Evolutionary conservation across 768 basidiomycete species (phyloP).

Genomic region (Porpolomopsis calyptriformis): DNA sequence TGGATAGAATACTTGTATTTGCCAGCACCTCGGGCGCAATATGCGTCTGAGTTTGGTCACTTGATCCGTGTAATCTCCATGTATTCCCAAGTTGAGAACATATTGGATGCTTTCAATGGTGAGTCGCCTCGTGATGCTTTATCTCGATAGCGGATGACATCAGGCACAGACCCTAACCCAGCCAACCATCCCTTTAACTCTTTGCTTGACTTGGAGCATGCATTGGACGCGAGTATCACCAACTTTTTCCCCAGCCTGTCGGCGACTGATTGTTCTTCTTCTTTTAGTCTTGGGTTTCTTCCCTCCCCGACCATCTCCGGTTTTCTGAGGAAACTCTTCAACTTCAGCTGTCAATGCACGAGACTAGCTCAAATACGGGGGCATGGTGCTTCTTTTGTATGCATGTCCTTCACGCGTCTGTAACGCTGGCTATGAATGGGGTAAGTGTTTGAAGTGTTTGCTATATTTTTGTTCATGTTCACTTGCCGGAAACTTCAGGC

Average conservation of each 20-base stretch:
- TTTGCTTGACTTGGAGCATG: conserved; percentile 33
- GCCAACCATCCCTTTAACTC: conserved; percentile 25
- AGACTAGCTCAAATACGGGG: conserved; percentile 66
- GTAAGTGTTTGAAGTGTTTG: conserved; percentile 31
- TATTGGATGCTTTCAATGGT: conserved; percentile 44
- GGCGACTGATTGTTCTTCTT: conserved; percentile 1
- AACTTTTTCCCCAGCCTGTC: conserved; percentile 1
- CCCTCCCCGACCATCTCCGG: conserved; percentile 60
- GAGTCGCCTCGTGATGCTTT: conserved; percentile 13
- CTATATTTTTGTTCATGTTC: not conserved
- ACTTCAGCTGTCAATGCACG: conserved; percentile 66
- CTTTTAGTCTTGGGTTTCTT: conserved; percentile 49
- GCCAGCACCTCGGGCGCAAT: conserved; percentile 47
- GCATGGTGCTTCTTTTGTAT: conserved; percentile 76
- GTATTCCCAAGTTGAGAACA: conserved; percentile 48
- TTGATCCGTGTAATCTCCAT: conserved; percentile 60
- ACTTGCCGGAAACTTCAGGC: conserved; percentile 20
- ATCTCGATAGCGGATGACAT: not conserved
- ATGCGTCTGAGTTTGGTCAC: conserved; percentile 67
- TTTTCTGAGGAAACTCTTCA: conserved; percentile 61
- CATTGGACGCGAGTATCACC: conserved; percentile 30
- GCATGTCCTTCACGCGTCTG: conserved; percentile 64
- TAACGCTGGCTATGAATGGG: conserved; percentile 49
- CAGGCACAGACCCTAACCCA: conserved; percentile 23
- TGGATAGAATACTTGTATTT: conserved; percentile 58